phyloP scores from a whole-genome alignment of 2,329 filamentous ascomycete genomes.

The Colletotrichum cereale region DNA sequence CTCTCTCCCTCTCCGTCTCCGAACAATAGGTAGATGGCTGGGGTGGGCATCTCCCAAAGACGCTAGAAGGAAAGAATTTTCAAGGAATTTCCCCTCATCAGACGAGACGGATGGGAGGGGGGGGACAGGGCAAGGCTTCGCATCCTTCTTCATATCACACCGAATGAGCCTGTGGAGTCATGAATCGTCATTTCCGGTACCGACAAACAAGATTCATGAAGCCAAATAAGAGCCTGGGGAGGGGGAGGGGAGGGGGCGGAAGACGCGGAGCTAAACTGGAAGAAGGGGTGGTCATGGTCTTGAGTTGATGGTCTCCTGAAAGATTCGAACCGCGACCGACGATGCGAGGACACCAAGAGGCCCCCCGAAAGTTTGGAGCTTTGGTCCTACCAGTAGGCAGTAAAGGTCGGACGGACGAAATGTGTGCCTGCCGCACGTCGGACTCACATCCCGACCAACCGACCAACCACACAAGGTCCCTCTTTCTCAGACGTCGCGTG shows the following conservation, averaged over 20 bases:
- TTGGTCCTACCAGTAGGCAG: too few relatives aligned
- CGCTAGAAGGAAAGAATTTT: slow-evolving; percentile 15
- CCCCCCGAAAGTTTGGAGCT: too few relatives aligned
- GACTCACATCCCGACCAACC: slow-evolving; percentile 1
- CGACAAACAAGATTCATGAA: slow-evolving; percentile 6
- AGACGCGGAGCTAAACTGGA: not conserved
- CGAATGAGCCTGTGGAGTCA: not conserved
- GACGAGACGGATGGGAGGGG: not conserved
- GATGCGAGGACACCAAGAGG: slow-evolving; percentile 1
- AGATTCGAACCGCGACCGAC: not conserved
- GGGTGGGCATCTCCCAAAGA: not conserved
- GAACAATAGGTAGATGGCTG: slow-evolving; percentile 4
- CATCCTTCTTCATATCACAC: not conserved
- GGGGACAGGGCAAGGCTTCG: not conserved
- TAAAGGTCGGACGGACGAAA: slow-evolving; percentile 18
- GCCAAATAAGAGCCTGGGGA: slow-evolving; percentile 28
- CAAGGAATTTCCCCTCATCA: slow-evolving; percentile 7
- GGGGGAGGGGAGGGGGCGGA: not conserved
- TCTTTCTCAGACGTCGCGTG: slow-evolving; percentile 1
- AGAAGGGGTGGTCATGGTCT: not conserved
- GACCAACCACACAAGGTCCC: slow-evolving; percentile 11
- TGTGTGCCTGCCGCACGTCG: slow-evolving; percentile 9
- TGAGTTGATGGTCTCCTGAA: too few relatives aligned
- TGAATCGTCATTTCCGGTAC: slow-evolving; percentile 6
- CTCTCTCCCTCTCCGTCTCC: too few relatives aligned